Evolutionary conservation across 1,284 basidiomycete species (phyloP).

Genomic region (Blastosporella zonata): DNA sequence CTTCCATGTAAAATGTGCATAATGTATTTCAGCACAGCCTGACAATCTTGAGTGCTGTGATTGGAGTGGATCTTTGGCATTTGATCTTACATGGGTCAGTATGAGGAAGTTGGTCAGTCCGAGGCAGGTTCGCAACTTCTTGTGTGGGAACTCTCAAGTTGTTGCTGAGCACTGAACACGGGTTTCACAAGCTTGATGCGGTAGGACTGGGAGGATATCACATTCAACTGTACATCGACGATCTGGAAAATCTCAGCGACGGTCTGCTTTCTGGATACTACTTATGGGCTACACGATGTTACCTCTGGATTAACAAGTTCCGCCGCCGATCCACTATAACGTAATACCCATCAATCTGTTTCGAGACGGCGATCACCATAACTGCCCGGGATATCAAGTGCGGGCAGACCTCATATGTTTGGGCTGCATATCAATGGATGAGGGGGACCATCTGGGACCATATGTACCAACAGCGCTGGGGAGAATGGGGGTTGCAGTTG

Average conservation of each 20-base stretch:
- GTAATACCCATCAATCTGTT: background rate
- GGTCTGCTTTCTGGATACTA: no score
- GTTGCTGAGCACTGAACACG: no score
- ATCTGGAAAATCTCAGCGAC: no score
- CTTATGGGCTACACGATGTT: no score
- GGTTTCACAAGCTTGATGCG: no score
- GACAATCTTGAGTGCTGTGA: background rate
- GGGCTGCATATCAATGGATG: background rate
- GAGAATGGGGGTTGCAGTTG: background rate
- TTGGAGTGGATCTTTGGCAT: background rate
- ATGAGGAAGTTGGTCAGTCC: background rate
- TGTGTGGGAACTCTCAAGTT: background rate
- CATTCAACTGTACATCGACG: no score
- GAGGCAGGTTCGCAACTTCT: background rate
- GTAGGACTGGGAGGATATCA: no score
- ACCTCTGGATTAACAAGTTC: no score
- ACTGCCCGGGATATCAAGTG: background rate
- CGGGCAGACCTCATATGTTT: background rate
- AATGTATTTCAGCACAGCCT: slow-evolving; percentile 12
- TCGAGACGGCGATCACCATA: background rate
- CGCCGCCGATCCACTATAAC: no score
- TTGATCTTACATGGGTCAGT: background rate
- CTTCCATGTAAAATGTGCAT: slow-evolving; percentile 12
- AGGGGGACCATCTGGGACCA: background rate
- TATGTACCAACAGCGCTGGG: background rate